Conservation (phyloP, 2,329 filamentous ascomycete genomes). For the Coleophoma cylindrospora region DNA sequence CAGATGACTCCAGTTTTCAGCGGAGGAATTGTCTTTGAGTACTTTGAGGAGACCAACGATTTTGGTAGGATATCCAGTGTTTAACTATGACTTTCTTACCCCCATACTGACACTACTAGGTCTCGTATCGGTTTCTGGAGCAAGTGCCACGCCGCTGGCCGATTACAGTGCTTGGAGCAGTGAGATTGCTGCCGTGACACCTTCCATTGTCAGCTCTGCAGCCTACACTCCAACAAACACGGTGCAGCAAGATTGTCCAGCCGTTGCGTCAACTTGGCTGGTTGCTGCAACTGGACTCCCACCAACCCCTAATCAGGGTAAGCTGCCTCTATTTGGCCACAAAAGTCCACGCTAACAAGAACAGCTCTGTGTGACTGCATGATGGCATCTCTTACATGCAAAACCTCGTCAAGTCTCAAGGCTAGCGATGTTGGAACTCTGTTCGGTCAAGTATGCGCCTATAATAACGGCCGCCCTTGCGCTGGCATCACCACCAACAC, state of each 20-base stretch:
- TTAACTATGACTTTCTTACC: too few relatives aligned
- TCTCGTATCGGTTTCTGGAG: slow-evolving; percentile 31
- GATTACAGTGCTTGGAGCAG: slow-evolving; percentile 59
- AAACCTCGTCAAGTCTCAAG: slow-evolving; percentile 51
- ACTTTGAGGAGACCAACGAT: slow-evolving; percentile 84
- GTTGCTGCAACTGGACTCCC: slow-evolving; percentile 61
- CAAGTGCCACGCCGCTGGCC: slow-evolving; percentile 61
- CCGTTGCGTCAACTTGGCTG: slow-evolving; percentile 15
- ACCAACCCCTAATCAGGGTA: slow-evolving; percentile 63
- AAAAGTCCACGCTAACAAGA: not conserved
- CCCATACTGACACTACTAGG: slow-evolving; percentile 9
- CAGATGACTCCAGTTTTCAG: slow-evolving; percentile 85
- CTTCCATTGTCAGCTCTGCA: slow-evolving; percentile 55
- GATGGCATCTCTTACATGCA: slow-evolving; percentile 66
- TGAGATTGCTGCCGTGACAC: slow-evolving; percentile 42
- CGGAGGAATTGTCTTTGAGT: slow-evolving; percentile 98
- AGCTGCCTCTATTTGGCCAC: not conserved
- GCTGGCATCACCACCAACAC: slow-evolving; percentile 39
- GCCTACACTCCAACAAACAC: slow-evolving; percentile 46
- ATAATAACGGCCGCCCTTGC: slow-evolving; percentile 33
- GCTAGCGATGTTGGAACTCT: slow-evolving; percentile 56
- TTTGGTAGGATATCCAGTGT: slow-evolving; percentile 62
- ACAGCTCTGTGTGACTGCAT: slow-evolving; percentile 78
- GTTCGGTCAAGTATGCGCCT: slow-evolving; percentile 49
- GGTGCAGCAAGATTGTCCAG: slow-evolving; percentile 17